Evolutionary conservation across 163 green algal species (phyloP), one percentile per base, ranked within the genome.

Genomic region (Volvox carteri): DNA sequence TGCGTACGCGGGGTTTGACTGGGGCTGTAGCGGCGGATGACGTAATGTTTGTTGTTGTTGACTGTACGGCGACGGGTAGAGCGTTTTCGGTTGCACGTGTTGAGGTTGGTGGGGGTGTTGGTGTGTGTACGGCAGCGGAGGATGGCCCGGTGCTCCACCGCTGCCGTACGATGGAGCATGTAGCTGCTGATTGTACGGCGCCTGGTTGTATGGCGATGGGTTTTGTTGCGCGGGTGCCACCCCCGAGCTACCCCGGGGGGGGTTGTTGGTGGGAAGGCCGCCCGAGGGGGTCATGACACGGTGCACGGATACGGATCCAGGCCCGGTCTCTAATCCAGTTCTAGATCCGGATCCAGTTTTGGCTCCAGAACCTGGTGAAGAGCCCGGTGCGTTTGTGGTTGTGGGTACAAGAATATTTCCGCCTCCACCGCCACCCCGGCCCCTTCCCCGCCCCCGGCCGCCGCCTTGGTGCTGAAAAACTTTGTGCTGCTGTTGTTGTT

Each of bases 201-300:
- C 44, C 30, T 81, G 73, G 8, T 62, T 28, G 72, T 80, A 80
- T 2, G 72, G 72, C 23, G 72, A 58, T 58, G 23, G 68, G 39
- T 3, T 14, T 50, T 50, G 33, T 33, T 9, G 33, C 67, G 3
- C 14, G 37, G 67, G n/a, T n/a, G n/a, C n/a, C n/a, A n/a, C 18
- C 12, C 30, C 35, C 35, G 3, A 4, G n/a, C 30, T 35, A 30
- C 14, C 12, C 48, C 48, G 58, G 9, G 58, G 19, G 58, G 58
- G 58, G 58, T 30, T n/a, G n/a, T n/a, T n/a, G n/a, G n/a, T n/a
- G 18, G 9, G 58, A 39, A 21, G 70, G 1, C 70, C 73, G 8
- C 46, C 73, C 6, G 73, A 80, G 23, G 73, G 73, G 4, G 73
- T 80, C 73, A 80, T 80, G 1, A 80, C 70, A 37, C 39, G 33